These are phyloP conservation scores for Termitomyces sp. DNA, from an alignment of 768 basidiomycete genomes.

Conservation along the genomic window DNA sequence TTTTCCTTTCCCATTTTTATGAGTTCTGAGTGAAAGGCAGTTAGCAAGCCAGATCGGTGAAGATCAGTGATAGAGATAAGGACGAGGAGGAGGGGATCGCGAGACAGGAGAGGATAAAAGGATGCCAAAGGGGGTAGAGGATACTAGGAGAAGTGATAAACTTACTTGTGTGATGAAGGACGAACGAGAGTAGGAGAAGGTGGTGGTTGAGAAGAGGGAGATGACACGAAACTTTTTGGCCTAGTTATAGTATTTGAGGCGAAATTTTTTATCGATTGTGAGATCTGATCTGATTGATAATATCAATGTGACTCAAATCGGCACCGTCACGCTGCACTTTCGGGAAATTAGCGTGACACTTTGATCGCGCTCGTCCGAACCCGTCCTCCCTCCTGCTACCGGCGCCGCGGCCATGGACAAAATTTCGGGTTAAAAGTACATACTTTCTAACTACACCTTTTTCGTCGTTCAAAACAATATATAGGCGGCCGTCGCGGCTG, in stretches of 20 bases:
- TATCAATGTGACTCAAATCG: conserved; percentile 36
- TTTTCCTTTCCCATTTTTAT: conserved; percentile 95
- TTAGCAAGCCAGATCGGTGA: conserved; percentile 23
- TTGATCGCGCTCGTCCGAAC: background rate
- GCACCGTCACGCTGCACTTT: conserved; percentile 12
- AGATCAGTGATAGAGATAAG: conserved; percentile 7
- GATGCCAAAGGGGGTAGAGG: conserved; percentile 1
- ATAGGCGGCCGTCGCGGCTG: conserved; percentile 2
- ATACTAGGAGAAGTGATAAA: conserved; percentile 14
- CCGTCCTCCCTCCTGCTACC: background rate
- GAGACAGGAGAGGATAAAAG: conserved; percentile 18
- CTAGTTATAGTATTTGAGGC: conserved; percentile 53
- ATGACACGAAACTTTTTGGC: conserved; percentile 40
- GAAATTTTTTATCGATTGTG: conserved; percentile 56
- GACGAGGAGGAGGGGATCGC: conserved; percentile 7
- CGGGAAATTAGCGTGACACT: background rate
- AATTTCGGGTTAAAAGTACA: conserved; percentile 7
- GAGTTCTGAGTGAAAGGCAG: conserved; percentile 36
- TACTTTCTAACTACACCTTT: conserved; percentile 1
- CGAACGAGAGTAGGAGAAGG: conserved; percentile 29
- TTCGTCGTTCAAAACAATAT: background rate
- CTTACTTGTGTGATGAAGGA: conserved; percentile 32
- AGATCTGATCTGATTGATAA: conserved; percentile 54
- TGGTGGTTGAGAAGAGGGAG: conserved; percentile 44
- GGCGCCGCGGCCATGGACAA: background rate